phyloP scores from a whole-genome alignment of 2,329 filamentous ascomycete genomes.

The Ceratocystis huliohia region DNA sequence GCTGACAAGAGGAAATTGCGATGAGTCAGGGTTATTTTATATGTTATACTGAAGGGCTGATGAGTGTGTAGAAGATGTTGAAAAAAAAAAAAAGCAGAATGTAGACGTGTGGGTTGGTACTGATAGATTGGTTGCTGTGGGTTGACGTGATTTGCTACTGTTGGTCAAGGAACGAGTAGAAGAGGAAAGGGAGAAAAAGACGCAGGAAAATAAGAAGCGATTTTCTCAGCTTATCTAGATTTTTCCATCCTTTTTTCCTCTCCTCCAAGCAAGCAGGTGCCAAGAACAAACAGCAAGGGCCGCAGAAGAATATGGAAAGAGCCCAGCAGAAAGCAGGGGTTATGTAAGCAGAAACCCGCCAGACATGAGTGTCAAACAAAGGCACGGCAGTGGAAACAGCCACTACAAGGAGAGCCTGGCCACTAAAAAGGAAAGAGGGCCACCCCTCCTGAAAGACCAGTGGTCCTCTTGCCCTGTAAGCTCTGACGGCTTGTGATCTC shows the following conservation, averaged over 20 bases:
- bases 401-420: neutral
- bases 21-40: too few relatives aligned
- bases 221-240: conserved; percentile 9
- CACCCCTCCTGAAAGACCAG: too few relatives aligned
- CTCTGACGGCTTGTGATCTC: neutral
- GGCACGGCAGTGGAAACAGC: too few relatives aligned
- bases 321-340: neutral
- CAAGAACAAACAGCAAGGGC: too few relatives aligned
- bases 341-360: neutral
- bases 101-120: neutral
- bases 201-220: too few relatives aligned
- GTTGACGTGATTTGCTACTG: neutral
- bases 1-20: too few relatives aligned
- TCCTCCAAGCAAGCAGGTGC: neutral
- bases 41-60: too few relatives aligned
- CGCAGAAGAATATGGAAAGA: too few relatives aligned
- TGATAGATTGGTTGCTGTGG: too few relatives aligned
- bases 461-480: neutral
- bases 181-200: conserved; percentile 15
- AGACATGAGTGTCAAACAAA: too few relatives aligned
- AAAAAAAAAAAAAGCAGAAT: too few relatives aligned
- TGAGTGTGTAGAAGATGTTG: too few relatives aligned
- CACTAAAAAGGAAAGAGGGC: neutral
- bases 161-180: neutral
- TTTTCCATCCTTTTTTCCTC: neutral